Conservation (phyloP, 306 rosid genomes). For the Cyclanthera cordifolia region DNA sequence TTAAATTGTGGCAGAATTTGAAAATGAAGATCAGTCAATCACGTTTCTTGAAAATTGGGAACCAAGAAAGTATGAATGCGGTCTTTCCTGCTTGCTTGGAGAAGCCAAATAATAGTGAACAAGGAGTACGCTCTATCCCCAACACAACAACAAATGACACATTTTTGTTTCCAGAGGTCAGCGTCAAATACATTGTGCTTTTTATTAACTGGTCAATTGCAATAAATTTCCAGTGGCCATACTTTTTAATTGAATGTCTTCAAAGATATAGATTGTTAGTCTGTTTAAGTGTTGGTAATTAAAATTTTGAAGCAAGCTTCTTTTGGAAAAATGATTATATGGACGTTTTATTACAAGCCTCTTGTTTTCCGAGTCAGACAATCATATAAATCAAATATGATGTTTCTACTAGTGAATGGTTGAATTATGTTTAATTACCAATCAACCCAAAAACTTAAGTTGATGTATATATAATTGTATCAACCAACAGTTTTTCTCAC, state of each 20-base stretch:
- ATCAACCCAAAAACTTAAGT: too few species aligned
- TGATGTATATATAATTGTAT: too few species aligned
- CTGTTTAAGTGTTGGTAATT: background rate
- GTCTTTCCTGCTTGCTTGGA: constrained; percentile 70
- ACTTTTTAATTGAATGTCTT: background rate
- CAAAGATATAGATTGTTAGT: background rate
- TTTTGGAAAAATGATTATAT: background rate
- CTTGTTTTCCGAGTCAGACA: background rate
- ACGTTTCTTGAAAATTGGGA: constrained; percentile 64
- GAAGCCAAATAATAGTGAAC: constrained; percentile 32
- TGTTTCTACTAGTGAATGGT: background rate
- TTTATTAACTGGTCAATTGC: background rate
- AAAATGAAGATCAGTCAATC: constrained; percentile 89
- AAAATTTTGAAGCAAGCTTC: background rate
- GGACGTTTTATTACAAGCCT: background rate
- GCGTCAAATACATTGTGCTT: constrained; percentile 20
- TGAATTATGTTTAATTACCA: too few species aligned
- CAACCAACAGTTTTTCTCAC: too few species aligned
- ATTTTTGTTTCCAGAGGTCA: constrained; percentile 78
- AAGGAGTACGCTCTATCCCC: constrained; percentile 23
- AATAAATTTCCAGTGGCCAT: background rate
- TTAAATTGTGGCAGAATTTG: constrained; percentile 50
- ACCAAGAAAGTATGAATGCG: constrained; percentile 36
- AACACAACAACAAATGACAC: constrained; percentile 34
- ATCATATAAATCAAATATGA: background rate